These are phyloP conservation scores for Paraphoma sp. DNA, from an alignment of 2,329 filamentous ascomycete genomes.

Conservation along the genomic window DNA sequence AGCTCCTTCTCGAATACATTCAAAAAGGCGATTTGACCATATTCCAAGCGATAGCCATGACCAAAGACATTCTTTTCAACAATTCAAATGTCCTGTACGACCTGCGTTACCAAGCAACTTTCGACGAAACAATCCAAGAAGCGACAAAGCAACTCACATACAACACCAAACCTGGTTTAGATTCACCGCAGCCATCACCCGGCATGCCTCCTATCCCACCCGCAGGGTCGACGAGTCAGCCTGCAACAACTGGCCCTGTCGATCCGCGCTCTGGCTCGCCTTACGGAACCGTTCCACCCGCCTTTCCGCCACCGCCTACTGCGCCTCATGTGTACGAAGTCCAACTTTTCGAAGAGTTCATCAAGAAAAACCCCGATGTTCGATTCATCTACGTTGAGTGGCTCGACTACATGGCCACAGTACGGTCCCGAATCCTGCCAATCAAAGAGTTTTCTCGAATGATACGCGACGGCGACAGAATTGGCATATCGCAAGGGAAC, in stretches of 20 bases:
- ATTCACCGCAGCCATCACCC: slow-evolving; percentile 16
- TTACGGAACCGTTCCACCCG: slow-evolving; percentile 15
- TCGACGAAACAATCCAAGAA: slow-evolving; percentile 32
- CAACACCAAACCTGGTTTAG: slow-evolving; percentile 26
- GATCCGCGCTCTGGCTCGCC: slow-evolving; percentile 17
- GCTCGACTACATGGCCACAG: slow-evolving; percentile 76
- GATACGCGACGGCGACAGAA: slow-evolving; percentile 41
- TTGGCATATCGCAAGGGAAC: slow-evolving; percentile 70
- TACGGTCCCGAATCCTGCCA: slow-evolving; percentile 72
- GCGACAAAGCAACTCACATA: slow-evolving; percentile 31
- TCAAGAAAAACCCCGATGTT: slow-evolving; percentile 57
- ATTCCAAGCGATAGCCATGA: slow-evolving; percentile 67
- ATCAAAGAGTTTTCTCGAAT: slow-evolving; percentile 54
- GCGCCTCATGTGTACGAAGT: slow-evolving; percentile 43
- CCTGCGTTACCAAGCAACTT: slow-evolving; percentile 56
- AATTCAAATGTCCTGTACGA: slow-evolving; percentile 80
- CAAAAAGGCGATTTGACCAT: slow-evolving; percentile 66
- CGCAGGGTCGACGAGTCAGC: slow-evolving; percentile 6
- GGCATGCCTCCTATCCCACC: slow-evolving; percentile 14
- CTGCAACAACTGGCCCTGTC: slow-evolving; percentile 5
- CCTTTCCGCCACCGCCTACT: slow-evolving; percentile 39
- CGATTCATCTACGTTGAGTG: slow-evolving; percentile 78
- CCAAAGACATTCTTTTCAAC: slow-evolving; percentile 73
- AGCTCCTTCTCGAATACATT: slow-evolving; percentile 73
- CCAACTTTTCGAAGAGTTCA: slow-evolving; percentile 55